phyloP scores from a whole-genome alignment of 768 basidiomycete species.

The Leucosporidium yakuticum region DNA sequence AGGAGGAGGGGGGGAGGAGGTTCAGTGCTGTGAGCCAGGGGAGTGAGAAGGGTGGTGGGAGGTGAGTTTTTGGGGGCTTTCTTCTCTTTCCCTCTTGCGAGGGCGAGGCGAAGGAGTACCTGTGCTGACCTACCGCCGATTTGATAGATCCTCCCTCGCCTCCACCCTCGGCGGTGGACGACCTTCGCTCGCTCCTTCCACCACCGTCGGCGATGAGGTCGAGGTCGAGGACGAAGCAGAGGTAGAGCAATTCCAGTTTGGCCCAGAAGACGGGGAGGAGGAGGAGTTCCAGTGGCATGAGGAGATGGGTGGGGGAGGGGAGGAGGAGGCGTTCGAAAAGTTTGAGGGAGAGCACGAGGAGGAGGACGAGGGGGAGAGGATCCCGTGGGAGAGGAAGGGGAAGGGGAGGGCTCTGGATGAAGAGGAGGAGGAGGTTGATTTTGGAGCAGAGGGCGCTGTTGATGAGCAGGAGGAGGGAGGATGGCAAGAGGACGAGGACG shows the following conservation, averaged over 20 bases:
- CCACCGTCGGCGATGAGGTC: too few species aligned
- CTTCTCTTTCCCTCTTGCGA: too few species aligned
- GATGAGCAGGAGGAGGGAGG: neutral
- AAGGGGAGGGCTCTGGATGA: constrained; percentile 3
- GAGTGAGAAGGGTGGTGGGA: too few species aligned
- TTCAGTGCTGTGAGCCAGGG: too few species aligned
- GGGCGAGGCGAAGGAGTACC: too few species aligned
- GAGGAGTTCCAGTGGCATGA: neutral
- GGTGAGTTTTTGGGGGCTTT: too few species aligned
- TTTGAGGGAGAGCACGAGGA: too few species aligned
- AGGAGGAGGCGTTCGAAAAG: neutral
- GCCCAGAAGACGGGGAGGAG: neutral
- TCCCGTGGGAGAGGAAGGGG: constrained; percentile 14
- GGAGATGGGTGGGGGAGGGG: neutral
- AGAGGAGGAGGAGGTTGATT: neutral
- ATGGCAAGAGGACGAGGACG: neutral
- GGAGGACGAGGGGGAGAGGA: neutral
- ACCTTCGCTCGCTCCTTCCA: too few species aligned
- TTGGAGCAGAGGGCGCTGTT: neutral
- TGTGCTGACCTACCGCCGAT: too few species aligned
- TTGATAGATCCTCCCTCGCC: too few species aligned
- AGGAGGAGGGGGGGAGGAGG: neutral
- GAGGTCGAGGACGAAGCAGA: neutral
- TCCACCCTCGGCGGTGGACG: too few species aligned
- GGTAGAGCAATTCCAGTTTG: neutral